Conservation (phyloP, 352 stramenopile species). For the Phytophthora capsici region DNA sequence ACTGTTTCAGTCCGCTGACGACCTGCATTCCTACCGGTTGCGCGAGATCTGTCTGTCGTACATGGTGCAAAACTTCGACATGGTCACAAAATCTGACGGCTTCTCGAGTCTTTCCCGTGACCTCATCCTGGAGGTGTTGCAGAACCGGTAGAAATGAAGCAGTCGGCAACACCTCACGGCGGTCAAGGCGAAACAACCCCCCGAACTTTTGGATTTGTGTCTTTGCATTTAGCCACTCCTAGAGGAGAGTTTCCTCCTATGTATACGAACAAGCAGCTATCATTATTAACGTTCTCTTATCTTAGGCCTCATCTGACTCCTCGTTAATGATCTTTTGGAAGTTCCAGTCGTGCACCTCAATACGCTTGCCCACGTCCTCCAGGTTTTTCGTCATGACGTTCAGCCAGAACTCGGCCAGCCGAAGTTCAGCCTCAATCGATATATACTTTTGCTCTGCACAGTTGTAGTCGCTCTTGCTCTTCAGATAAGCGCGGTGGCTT, state of each 20-base stretch:
- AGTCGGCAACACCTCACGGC: constrained; percentile 5
- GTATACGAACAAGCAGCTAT: constrained; percentile 43
- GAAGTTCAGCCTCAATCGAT: constrained; percentile 57
- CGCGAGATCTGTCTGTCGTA: constrained; percentile 91
- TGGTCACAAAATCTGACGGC: constrained; percentile 91
- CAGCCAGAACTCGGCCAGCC: constrained; percentile 75
- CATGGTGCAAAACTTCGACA: constrained; percentile 91
- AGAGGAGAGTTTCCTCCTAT: constrained; percentile 34
- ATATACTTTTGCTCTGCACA: constrained; percentile 65
- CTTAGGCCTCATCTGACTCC: constrained; percentile 26
- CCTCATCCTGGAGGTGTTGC: constrained; percentile 90
- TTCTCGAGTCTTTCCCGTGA: constrained; percentile 87
- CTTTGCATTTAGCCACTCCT: constrained; percentile 31
- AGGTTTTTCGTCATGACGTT: constrained; percentile 63
- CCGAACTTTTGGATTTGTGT: constrained; percentile 26
- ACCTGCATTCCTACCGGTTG: constrained; percentile 82
- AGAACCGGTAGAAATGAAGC: constrained; percentile 72
- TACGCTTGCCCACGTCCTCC: constrained; percentile 77
- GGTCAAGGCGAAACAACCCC: constrained; percentile 22
- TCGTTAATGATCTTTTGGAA: constrained; percentile 65
- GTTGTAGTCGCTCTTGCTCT: constrained; percentile 63
- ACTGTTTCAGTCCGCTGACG: constrained; percentile 87
- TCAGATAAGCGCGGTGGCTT: constrained; percentile 56
- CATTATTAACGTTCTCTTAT: constrained; percentile 37
- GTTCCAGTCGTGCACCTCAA: constrained; percentile 83